These are phyloP conservation scores for Mycena maculata DNA, from an alignment of 768 basidiomycete species.

Conservation along the genomic window DNA sequence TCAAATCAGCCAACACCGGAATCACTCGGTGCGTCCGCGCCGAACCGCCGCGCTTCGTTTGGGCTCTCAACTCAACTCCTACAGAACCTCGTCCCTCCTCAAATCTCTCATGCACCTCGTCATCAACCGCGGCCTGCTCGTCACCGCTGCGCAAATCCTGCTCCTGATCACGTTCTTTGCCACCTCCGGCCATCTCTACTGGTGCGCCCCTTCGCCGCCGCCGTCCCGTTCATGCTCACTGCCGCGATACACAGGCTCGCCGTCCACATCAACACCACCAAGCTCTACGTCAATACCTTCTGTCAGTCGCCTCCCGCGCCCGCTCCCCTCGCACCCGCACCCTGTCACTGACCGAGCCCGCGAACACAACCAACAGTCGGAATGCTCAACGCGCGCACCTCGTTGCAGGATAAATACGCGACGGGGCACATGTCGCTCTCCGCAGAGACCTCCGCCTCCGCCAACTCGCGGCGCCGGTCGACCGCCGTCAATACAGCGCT, in stretches of 20 bases:
- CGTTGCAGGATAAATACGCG: constrained; percentile 24
- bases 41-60: not conserved
- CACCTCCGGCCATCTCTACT: constrained; percentile 48
- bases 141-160: constrained; percentile 56
- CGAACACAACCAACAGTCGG: constrained; percentile 32
- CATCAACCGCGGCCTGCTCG: constrained; percentile 56
- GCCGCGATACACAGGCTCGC: constrained; percentile 51
- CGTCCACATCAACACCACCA: constrained; percentile 59
- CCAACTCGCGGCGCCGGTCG: too few species aligned
- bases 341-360: too few species aligned
- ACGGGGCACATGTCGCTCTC: constrained; percentile 25
- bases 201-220: constrained; percentile 23
- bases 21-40: constrained; percentile 46
- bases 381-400: constrained; percentile 32
- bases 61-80: too few species aligned
- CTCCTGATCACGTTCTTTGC: constrained; percentile 56
- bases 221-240: too few species aligned
- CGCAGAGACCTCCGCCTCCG: too few species aligned
- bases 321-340: too few species aligned
- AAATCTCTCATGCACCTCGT: constrained; percentile 52
- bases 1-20: constrained; percentile 51
- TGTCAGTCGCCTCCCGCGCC: constrained; percentile 50
- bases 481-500: too few species aligned
- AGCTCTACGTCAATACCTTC: constrained; percentile 61
- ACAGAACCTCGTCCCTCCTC: constrained; percentile 55